Evolutionary conservation across 305 asterid species (phyloP), one percentile per base, ranked within the genome.

Genomic region (Solanum hybrid): DNA sequence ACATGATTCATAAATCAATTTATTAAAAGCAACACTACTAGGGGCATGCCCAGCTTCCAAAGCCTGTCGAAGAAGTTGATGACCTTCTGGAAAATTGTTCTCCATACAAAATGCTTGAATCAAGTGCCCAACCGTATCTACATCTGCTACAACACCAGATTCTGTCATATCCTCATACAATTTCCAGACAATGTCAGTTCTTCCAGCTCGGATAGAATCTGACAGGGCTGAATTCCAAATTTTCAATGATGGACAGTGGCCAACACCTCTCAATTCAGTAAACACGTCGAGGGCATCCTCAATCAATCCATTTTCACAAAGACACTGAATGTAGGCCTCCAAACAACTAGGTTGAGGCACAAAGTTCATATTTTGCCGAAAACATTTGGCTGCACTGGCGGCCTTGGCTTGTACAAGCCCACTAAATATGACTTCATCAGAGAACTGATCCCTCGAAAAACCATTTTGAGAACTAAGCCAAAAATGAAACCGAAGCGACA

Each of bases 141-240:
- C 93, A 90, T 95, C 96, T 7, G 93, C 90, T 5, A 16, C 88
- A 90, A 93, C 94, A 85, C 95, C 95, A 88, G 67, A 33, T 51
- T 89, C 94, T 88, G 86, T 84, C 98, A 95, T 95, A 79, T 93
- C 91, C 34, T 91, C 91, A 33, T 94, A 94, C 78, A 96, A 86
- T 87, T 88, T 94, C 98, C 96, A 95, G 51, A 95, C 93, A 91
- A 83, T 76, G 31, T 92, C 97, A 14, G 90, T 75, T 86, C 93
- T 91, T 80, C 93, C 90, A 28, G 89, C 89, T 42, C 87, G 89
- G 89, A 95, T 91, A 2, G 91, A 90, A 40, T 93, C 90, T 3
- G 84, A 92, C 85, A 96, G 88, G 28, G 95, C 94, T 51, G 86
- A 90, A 90, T 96, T 96, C 97, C 98, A 95, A 3, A 94, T 91